Conservation (phyloP, 306 rosid genomes). For the Pyrus bretschneideri region DNA sequence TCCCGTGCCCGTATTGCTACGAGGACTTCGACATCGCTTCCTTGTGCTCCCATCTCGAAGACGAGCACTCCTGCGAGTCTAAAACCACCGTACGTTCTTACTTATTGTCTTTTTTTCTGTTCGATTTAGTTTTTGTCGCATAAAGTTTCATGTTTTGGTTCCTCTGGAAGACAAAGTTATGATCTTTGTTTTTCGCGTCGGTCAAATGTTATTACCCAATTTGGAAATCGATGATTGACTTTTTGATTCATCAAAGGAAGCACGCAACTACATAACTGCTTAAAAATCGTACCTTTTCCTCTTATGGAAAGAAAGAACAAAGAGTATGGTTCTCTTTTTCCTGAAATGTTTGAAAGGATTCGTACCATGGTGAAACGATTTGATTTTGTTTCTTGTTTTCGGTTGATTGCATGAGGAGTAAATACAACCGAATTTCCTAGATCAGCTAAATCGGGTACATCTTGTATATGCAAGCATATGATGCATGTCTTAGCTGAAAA, state of each 20-base stretch:
- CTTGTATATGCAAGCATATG: background rate
- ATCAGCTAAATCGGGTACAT: background rate
- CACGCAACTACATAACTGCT: background rate
- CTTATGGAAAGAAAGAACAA: background rate
- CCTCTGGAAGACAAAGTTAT: background rate
- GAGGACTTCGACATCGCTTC: constrained; percentile 86
- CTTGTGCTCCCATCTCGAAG: constrained; percentile 88
- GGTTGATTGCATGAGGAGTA: background rate
- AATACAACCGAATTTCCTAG: background rate
- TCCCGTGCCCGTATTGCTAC: constrained; percentile 80
- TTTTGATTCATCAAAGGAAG: background rate
- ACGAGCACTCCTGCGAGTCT: constrained; percentile 84
- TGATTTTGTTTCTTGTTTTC: background rate
- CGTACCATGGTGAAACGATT: background rate
- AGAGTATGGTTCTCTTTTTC: background rate
- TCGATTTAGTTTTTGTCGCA: background rate
- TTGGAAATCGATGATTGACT: background rate
- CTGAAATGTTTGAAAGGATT: background rate
- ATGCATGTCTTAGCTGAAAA: background rate
- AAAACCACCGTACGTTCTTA: constrained; percentile 56
- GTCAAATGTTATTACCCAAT: background rate
- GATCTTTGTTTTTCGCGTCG: background rate
- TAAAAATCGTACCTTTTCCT: background rate
- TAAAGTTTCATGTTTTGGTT: constrained; percentile 1
- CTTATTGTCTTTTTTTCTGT: background rate